These are phyloP conservation scores for Russula brevipes DNA, from an alignment of 768 basidiomycete species.

Conservation along the genomic window DNA sequence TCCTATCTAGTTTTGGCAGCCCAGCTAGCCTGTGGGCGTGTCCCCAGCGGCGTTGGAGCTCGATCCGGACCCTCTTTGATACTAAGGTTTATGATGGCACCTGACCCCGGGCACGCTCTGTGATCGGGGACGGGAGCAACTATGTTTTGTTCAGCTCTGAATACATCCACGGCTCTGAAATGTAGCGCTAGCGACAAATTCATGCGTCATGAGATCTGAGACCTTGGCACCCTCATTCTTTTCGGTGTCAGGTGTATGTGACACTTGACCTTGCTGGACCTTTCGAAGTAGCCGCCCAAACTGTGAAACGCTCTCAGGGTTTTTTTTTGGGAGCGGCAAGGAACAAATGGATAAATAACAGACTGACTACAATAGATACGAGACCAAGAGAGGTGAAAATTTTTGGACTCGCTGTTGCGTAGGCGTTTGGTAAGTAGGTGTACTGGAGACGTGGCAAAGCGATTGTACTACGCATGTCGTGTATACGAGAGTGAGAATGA, in stretches of 20 bases:
- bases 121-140: neutral
- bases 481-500: too few species aligned
- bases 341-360: neutral
- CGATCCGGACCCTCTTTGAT: neutral
- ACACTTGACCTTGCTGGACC: neutral
- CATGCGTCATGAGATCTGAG: constrained; percentile 10
- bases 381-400: neutral
- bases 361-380: neutral
- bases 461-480: neutral
- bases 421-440: neutral
- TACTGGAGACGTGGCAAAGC: neutral
- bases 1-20: neutral
- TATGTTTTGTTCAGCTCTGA: neutral
- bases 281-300: neutral
- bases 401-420: neutral
- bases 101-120: neutral
- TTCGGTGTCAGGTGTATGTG: neutral
- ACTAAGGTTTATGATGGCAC: neutral
- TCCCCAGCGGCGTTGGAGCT: neutral
- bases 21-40: neutral
- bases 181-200: neutral
- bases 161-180: neutral
- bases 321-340: neutral
- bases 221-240: neutral
- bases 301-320: too few species aligned